phyloP scores from a whole-genome alignment of 2,329 filamentous ascomycete species.

The Fusarium sp. region DNA sequence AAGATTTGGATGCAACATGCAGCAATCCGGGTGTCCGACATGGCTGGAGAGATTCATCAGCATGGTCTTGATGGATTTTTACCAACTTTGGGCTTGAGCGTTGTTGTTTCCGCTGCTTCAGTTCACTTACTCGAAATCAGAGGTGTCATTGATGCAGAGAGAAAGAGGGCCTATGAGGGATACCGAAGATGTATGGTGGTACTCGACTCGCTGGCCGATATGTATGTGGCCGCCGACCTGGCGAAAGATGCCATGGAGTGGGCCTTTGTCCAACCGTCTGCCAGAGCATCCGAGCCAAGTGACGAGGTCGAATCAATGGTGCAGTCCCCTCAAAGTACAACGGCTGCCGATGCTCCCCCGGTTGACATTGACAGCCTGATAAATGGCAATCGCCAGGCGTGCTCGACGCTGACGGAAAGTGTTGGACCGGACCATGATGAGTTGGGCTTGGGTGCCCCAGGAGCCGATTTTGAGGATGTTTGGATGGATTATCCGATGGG shows the following conservation, averaged over 20 bases:
- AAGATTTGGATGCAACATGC: constrained; percentile 85
- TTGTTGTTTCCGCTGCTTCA: constrained; percentile 88
- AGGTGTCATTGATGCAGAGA: constrained; percentile 4
- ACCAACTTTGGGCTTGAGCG: constrained; percentile 88
- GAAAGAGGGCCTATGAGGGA: background rate
- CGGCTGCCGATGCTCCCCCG: background rate
- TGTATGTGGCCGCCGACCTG: constrained; percentile 18
- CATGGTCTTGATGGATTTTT: constrained; percentile 79
- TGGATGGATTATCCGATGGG: background rate
- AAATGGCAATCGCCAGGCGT: background rate
- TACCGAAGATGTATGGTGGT: constrained; percentile 11
- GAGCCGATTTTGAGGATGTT: background rate
- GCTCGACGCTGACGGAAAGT: background rate
- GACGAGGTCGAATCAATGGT: constrained; percentile 44
- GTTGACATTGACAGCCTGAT: background rate
- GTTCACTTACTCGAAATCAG: constrained; percentile 75
- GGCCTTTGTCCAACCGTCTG: background rate
- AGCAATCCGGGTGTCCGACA: constrained; percentile 83
- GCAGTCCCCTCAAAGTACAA: background rate
- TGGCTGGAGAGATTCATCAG: constrained; percentile 78
- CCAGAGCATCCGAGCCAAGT: background rate
- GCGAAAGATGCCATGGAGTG: constrained; percentile 17
- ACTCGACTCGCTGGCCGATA: constrained; percentile 8
- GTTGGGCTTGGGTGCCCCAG: background rate
- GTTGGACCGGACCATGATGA: background rate